Evolutionary conservation across 352 stramenopile genomes (phyloP).

Genomic region (Phytophthora boehmeriae): DNA sequence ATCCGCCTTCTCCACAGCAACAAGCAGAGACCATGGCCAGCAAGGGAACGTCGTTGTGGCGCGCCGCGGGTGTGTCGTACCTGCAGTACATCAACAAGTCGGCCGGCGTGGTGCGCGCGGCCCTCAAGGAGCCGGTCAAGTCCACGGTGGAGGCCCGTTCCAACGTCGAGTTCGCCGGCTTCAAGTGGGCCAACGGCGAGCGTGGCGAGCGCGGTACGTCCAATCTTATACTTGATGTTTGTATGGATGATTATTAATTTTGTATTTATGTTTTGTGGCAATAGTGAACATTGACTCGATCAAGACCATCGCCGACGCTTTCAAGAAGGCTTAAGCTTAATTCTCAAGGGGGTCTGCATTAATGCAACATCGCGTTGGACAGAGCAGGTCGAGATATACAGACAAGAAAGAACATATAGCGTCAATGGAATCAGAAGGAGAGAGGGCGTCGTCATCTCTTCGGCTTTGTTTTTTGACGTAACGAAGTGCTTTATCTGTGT

Average conservation of each 20-base stretch:
- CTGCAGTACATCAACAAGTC: conserved; percentile 91
- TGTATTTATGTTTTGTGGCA: conserved; percentile 1
- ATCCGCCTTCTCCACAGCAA: conserved; percentile 15
- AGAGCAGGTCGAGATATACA: conserved; percentile 12
- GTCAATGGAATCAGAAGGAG: conserved; percentile 19
- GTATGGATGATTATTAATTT: conserved; percentile 1
- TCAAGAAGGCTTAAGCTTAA: conserved; percentile 68
- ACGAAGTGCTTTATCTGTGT: conserved; percentile 38
- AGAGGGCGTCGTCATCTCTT: background rate
- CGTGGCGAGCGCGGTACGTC: conserved; percentile 72
- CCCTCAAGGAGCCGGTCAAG: conserved; percentile 89
- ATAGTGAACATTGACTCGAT: conserved; percentile 80
- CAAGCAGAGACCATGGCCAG: conserved; percentile 54
- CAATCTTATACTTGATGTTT: background rate
- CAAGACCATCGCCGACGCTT: conserved; percentile 81
- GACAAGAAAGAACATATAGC: conserved; percentile 20
- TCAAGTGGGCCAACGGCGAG: conserved; percentile 87
- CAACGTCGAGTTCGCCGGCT: conserved; percentile 83
- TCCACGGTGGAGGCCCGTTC: conserved; percentile 75
- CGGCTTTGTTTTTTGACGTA: conserved; percentile 21
- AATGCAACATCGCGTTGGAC: conserved; percentile 6
- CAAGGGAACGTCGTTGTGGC: conserved; percentile 88
- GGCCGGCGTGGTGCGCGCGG: conserved; percentile 68
- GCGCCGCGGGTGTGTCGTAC: conserved; percentile 87
- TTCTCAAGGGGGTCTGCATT: conserved; percentile 6